Conservation (phyloP, 75 land plant species). For the Pinus albicaulis region DNA sequence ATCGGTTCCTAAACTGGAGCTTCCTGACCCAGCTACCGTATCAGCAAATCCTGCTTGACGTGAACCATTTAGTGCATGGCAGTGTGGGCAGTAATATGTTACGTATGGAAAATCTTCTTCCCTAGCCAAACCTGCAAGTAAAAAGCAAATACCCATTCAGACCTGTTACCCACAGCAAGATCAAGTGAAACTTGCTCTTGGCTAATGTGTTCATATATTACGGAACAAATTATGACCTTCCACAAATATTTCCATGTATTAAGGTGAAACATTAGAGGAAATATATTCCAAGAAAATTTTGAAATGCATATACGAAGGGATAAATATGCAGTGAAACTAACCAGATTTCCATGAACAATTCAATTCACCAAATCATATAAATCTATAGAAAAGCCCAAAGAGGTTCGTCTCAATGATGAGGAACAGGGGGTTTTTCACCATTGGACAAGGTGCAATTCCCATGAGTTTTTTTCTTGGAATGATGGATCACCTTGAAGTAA, state of each 20-base stretch:
- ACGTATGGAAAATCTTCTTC: slow-evolving; percentile 90
- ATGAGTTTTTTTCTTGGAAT: too few relatives aligned
- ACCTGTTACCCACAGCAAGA: neutral
- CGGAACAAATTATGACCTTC: neutral
- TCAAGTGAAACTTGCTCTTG: neutral
- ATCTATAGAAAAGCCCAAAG: too few relatives aligned
- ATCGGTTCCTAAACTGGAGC: neutral
- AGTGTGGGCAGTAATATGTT: slow-evolving; percentile 94
- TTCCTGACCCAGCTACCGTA: slow-evolving; percentile 2
- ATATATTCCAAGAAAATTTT: neutral
- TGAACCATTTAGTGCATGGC: slow-evolving; percentile 71
- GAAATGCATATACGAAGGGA: too few relatives aligned
- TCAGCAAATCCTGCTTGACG: slow-evolving; percentile 16
- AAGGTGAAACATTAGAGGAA: neutral
- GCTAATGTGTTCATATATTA: neutral
- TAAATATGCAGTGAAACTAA: too few relatives aligned
- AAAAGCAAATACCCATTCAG: neutral
- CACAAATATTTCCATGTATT: neutral
- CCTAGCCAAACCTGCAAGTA: slow-evolving; percentile 73
- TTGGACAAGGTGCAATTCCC: too few relatives aligned
- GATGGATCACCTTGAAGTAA: too few relatives aligned
- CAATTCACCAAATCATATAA: too few relatives aligned
- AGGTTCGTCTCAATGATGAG: too few relatives aligned
- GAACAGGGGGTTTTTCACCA: too few relatives aligned
- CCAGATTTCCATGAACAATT: too few relatives aligned